These are phyloP conservation scores for Batrachochytrium dendrobatidis DNA, from an alignment of 371 early-diverging fungal genomes.

Conservation along the genomic window DNA sequence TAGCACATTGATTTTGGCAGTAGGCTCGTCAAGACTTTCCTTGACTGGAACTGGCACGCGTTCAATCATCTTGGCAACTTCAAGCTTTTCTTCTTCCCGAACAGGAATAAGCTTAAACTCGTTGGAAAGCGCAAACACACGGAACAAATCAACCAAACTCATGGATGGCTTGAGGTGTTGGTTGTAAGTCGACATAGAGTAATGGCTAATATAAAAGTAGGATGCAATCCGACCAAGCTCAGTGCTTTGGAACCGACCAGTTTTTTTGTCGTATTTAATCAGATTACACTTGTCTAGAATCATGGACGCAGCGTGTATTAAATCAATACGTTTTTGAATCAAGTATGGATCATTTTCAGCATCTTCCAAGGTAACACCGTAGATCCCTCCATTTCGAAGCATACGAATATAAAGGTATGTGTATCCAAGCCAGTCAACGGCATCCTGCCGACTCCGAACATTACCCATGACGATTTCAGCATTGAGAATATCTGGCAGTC, in stretches of 20 bases:
- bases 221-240: constrained; percentile 95
- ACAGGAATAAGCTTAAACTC: constrained; percentile 95
- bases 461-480: constrained; percentile 96
- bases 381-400: constrained; percentile 78
- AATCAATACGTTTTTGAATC: constrained; percentile 77
- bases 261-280: constrained; percentile 86
- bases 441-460: constrained; percentile 86
- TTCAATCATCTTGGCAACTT: constrained; percentile 84
- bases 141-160: constrained; percentile 85
- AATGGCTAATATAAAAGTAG: constrained; percentile 86
- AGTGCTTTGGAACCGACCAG: constrained; percentile 80
- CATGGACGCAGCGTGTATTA: constrained; percentile 82
- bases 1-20: constrained; percentile 92
- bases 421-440: constrained; percentile 93
- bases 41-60: constrained; percentile 92
- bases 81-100: constrained; percentile 92
- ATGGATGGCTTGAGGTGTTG: constrained; percentile 87
- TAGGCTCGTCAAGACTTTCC: constrained; percentile 82
- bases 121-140: constrained; percentile 79
- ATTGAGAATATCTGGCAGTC: constrained; percentile 87
- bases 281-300: constrained; percentile 80
- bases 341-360: constrained; percentile 73
- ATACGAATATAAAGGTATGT: constrained; percentile 97
- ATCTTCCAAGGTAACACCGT: constrained; percentile 68
- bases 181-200: constrained; percentile 88